Conservation (phyloP, 768 basidiomycete genomes). For the Hemileccinum rubropunctum region DNA sequence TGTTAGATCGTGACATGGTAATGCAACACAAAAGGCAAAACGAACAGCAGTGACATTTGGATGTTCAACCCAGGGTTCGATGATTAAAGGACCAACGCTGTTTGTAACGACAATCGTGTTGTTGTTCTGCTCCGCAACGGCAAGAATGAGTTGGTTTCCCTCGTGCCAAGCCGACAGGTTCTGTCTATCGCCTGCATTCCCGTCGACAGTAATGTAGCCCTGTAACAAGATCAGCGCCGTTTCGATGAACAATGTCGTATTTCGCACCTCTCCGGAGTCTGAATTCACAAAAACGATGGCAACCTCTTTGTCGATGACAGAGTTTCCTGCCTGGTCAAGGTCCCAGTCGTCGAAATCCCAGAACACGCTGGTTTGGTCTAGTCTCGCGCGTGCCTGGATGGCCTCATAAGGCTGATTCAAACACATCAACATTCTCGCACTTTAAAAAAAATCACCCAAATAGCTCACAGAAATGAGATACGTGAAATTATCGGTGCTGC, state of each 20-base stretch:
- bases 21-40: slow-evolving; percentile 1
- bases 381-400: slow-evolving; percentile 68
- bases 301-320: slow-evolving; percentile 51
- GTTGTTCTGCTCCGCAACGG: slow-evolving; percentile 63
- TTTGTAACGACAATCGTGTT: slow-evolving; percentile 83
- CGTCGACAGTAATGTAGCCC: slow-evolving; percentile 56
- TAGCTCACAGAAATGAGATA: slow-evolving; percentile 70
- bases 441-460: no score
- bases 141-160: slow-evolving; percentile 40
- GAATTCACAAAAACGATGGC: slow-evolving; percentile 80
- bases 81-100: slow-evolving; percentile 67
- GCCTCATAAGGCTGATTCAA: slow-evolving; percentile 67
- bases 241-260: not conserved
- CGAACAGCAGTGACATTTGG: slow-evolving; percentile 68
- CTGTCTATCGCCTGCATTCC: slow-evolving; percentile 40
- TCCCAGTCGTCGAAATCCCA: slow-evolving; percentile 76
- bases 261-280: slow-evolving; percentile 72
- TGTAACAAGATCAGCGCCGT: slow-evolving; percentile 17
- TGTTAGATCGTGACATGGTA: no score
- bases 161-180: slow-evolving; percentile 41
- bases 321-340: slow-evolving; percentile 44
- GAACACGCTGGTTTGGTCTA: slow-evolving; percentile 62
- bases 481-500: not conserved
- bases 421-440: not conserved
- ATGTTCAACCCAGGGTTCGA: slow-evolving; percentile 72